These are phyloP conservation scores for Aegilops longissima DNA, from an alignment of 176 grass and related monocot species.

Conservation along the genomic window DNA sequence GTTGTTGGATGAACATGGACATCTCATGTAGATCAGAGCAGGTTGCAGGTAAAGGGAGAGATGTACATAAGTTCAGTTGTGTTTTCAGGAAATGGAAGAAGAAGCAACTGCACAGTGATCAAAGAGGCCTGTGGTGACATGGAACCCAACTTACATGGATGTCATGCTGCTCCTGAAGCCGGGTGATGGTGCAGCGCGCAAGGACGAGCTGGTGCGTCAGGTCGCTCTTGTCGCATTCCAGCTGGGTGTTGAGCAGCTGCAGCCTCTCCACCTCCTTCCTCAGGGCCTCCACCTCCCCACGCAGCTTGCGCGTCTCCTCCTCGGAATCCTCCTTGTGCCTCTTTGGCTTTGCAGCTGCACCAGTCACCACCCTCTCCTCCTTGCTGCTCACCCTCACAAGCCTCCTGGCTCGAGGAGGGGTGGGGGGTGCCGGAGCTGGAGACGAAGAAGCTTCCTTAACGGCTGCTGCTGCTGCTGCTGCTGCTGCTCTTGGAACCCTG, in stretches of 20 bases:
- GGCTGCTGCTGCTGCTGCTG: neutral
- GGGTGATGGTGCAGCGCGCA: conserved; percentile 22
- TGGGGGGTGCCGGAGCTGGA: neutral
- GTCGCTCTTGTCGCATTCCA: conserved; percentile 35
- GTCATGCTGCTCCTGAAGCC: conserved; percentile 8
- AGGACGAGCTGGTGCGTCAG: conserved; percentile 31
- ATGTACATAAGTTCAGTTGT: neutral
- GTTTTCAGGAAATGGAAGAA: neutral
- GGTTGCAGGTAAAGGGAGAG: neutral
- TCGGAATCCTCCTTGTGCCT: conserved; percentile 30
- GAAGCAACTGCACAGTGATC: neutral
- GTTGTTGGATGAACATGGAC: neutral
- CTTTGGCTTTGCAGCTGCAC: conserved; percentile 15
- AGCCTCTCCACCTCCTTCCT: conserved; percentile 53
- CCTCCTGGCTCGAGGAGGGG: conserved; percentile 20
- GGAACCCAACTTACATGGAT: neutral
- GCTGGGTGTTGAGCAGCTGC: conserved; percentile 44
- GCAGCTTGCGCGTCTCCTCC: conserved; percentile 33
- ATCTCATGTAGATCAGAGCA: neutral
- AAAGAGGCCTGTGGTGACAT: neutral
- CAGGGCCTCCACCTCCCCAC: conserved; percentile 39
- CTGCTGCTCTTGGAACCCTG: conserved; percentile 5
- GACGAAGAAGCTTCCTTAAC: neutral
- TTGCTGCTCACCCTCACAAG: conserved; percentile 18
- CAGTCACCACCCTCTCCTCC: conserved; percentile 6